These are phyloP conservation scores for Colletotrichum sp. DNA, from an alignment of 2,329 filamentous ascomycete species.

Conservation along the genomic window DNA sequence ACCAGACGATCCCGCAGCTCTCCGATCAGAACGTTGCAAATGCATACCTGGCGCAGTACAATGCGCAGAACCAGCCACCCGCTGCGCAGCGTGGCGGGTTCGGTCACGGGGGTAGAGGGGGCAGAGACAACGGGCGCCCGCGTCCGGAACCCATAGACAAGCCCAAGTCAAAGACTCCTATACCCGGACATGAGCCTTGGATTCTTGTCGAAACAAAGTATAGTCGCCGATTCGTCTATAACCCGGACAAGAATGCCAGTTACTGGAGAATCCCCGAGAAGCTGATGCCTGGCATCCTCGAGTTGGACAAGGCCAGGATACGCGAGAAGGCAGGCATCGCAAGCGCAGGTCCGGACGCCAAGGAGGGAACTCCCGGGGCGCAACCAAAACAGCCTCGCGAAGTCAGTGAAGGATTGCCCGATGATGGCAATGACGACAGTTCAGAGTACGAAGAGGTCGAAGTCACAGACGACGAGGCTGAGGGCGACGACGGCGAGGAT, in stretches of 20 bases:
- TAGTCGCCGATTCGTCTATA: constrained; percentile 88
- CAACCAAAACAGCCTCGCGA: background rate
- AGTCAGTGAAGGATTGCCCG: background rate
- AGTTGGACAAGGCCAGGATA: constrained; percentile 75
- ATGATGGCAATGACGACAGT: constrained; percentile 50
- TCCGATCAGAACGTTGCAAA: constrained; percentile 63
- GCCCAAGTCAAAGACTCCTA: constrained; percentile 78
- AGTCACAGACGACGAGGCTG: constrained; percentile 60
- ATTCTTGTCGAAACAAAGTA: constrained; percentile 91
- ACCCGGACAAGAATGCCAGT: constrained; percentile 83
- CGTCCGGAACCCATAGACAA: constrained; percentile 76
- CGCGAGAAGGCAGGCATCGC: constrained; percentile 53
- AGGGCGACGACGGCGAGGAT: constrained; percentile 34
- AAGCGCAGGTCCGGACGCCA: constrained; percentile 24
- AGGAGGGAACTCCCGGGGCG: background rate
- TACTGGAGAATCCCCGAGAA: constrained; percentile 95
- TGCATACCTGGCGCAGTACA: constrained; percentile 63
- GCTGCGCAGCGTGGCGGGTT: constrained; percentile 43
- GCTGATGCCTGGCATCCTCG: constrained; percentile 77
- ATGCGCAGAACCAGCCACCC: constrained; percentile 42
- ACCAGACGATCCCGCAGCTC: constrained; percentile 46
- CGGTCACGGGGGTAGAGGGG: constrained; percentile 56
- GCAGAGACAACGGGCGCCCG: constrained; percentile 48
- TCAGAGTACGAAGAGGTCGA: constrained; percentile 81
- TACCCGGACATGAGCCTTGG: constrained; percentile 87